Conservation (phyloP, 371 early-diverging fungal species). For the Syncephalastrum monosporum region DNA sequence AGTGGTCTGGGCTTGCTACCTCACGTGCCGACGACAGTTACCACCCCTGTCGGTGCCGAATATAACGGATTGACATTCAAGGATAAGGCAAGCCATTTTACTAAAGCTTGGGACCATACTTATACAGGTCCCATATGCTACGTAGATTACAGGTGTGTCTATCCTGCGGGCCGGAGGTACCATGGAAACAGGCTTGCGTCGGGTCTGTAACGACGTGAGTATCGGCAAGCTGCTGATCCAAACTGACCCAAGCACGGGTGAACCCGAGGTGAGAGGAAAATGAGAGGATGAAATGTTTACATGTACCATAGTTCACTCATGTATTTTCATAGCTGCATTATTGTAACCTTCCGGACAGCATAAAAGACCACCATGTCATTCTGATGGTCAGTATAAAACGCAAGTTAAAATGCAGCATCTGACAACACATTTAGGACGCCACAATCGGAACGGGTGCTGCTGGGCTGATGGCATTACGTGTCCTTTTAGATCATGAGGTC, state of each 20-base stretch:
- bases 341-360: slow-evolving; percentile 68
- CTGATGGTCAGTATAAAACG: slow-evolving; percentile 50
- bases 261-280: slow-evolving; percentile 57
- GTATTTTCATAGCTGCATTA: slow-evolving; percentile 61
- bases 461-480: slow-evolving; percentile 91
- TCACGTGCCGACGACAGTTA: slow-evolving; percentile 44
- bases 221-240: slow-evolving; percentile 91
- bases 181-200: slow-evolving; percentile 84
- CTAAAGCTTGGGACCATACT: no score
- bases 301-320: slow-evolving; percentile 1
- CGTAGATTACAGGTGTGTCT: slow-evolving; percentile 78
- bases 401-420: neutral
- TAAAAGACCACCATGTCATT: slow-evolving; percentile 59
- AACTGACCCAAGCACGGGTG: slow-evolving; percentile 76
- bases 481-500: slow-evolving; percentile 85
- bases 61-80: slow-evolving; percentile 57
- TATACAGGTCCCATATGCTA: neutral
- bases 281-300: no score
- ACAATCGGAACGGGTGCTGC: slow-evolving; percentile 87
- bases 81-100: slow-evolving; percentile 34
- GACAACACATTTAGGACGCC: slow-evolving; percentile 55
- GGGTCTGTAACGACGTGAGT: slow-evolving; percentile 74
- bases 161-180: slow-evolving; percentile 87
- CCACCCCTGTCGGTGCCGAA: slow-evolving; percentile 61
- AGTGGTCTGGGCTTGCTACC: slow-evolving; percentile 69